Evolutionary conservation across 306 rosid species (phyloP), one percentile per base, ranked within the genome.

Genomic region (Rosa lucieae): DNA sequence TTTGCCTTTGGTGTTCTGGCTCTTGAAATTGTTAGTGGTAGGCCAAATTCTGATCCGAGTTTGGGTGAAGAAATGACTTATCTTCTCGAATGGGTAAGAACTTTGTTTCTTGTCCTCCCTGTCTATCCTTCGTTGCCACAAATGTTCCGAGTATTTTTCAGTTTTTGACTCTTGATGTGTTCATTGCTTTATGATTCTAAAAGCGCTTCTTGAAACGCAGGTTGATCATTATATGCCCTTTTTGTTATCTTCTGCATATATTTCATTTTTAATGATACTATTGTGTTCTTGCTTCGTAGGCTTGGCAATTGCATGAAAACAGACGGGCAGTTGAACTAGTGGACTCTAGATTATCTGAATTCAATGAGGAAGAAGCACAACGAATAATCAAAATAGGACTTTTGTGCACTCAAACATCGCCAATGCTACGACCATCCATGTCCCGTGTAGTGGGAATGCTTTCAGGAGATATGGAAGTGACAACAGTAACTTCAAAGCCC

Each of bases 1-100:
- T 94, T 92, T 85, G 92, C 97, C 66, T 92, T 94, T 77, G 96
- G 98, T 7, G 96, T 94, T 74, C 89, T 94, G 81, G 96, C 91
- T 79, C 80, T 90, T 3, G 98, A 94, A 82, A 74, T 89, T 26
- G 88, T 92, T 6, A 88, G 93, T 73, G 98, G 98, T 11, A 86
- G 97, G 82, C 84, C 86, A 47, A 92, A 90, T 84, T 79, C 86
- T 67, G 89, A 89, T 67, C 46, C 93, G 44, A 89, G 80, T 81
- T 78, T 92, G 72, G 91, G 84, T 62, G 90, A 75, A 78, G 92
- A 85, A 3, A 89, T 89, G 84, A 52, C 83, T 10, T 89, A 89
- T 86, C 97, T 92, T 78, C 88, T 92, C 26, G 91, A 92, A 82
- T 90, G 91, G 93, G 96, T 92, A 89, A 56, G 85, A 42, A 51